Percentiles rank a stretch among this genome's conserved stretches.
These are phyloP conservation scores for Phytophthora meadii DNA, from an alignment of 352 stramenopile genomes.

Conservation along the genomic window DNA sequence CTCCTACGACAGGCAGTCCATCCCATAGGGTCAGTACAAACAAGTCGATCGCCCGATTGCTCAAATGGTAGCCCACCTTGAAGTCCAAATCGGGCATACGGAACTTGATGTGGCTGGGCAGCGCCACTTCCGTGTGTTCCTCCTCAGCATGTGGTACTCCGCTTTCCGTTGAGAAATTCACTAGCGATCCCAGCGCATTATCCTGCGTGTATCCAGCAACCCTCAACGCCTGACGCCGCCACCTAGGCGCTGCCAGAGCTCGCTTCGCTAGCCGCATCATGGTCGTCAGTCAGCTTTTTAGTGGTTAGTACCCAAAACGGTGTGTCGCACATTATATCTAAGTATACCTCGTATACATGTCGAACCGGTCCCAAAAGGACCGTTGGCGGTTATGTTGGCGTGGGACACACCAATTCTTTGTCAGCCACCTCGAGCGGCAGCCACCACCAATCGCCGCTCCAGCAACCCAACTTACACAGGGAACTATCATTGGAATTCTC, in stretches of 20 bases:
- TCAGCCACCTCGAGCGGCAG: slow-evolving; percentile 6
- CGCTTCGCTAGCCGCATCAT: slow-evolving; percentile 30
- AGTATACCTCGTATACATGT: background rate
- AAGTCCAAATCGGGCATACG: slow-evolving; percentile 89
- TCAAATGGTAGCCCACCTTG: slow-evolving; percentile 32
- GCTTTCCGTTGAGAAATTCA: slow-evolving; percentile 16
- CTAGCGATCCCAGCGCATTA: background rate
- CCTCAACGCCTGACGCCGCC: slow-evolving; percentile 16
- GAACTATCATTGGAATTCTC: slow-evolving; percentile 67
- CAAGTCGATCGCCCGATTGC: no score
- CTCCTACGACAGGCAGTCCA: slow-evolving; percentile 35
- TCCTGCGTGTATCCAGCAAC: background rate
- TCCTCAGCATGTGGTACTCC: slow-evolving; percentile 6
- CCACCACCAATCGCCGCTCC: slow-evolving; percentile 35
- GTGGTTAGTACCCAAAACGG: no score
- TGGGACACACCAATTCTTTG: background rate
- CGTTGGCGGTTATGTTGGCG: background rate
- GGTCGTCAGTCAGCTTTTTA: background rate
- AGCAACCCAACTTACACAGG: slow-evolving; percentile 8
- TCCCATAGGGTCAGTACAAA: no score
- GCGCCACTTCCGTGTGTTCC: slow-evolving; percentile 20
- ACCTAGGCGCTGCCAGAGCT: slow-evolving; percentile 13
- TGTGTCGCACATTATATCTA: no score
- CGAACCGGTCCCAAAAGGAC: background rate
- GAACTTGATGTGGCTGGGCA: slow-evolving; percentile 87